Evolutionary conservation across 345 rosid genomes (phyloP), one percentile per base, ranked within the genome.

Genomic region (Gossypium thurberi): DNA sequence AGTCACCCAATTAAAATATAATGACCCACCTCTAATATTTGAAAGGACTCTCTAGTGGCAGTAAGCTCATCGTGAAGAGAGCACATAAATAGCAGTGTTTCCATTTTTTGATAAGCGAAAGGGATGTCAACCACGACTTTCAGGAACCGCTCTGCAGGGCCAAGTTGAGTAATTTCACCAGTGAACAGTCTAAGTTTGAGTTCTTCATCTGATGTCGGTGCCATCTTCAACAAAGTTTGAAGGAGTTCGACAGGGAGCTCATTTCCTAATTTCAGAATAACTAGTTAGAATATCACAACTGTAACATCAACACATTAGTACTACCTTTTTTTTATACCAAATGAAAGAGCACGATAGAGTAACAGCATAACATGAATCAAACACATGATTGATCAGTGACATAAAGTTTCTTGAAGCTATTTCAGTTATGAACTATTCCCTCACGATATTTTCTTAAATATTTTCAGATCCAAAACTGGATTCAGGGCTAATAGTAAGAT

Each of bases 171-270:
- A 75, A 89, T 76, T 74, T 88, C 92, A 67, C 96, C 96, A 17
- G 55, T 80, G 79, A 78, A 96, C 80, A 93, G 65, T 84, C 99
- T 93, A 68, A 96, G 97, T 90, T 93, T 91, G 78, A 96, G 83
- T 79, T 96, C 99, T 89, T 96, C 99, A 42, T 93, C 99, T 6
- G 86, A 48, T 75, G 95, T 96, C 47, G 99, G 99, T 59, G 89
- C 88, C 99, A 96, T 93, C 86, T 90, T 96, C 82, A 93, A 83
- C 75, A 96, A 80, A 82, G 87, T 87, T 71, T 93, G 89, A 73
- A 96, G 82, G 69, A 96, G 84, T 68, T 93, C 99, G 11, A 71
- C 79, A 40, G 99, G 99, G 64, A 96, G 98, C 85, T 96, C 98
- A 70, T 88, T 92, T 70, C 94, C 98, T 93, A 87, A 78, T 82